Evolutionary conservation across 148 eudicot species (phyloP), one percentile per base, ranked within the genome.

Genomic region (Chenopodium berlandieri): DNA sequence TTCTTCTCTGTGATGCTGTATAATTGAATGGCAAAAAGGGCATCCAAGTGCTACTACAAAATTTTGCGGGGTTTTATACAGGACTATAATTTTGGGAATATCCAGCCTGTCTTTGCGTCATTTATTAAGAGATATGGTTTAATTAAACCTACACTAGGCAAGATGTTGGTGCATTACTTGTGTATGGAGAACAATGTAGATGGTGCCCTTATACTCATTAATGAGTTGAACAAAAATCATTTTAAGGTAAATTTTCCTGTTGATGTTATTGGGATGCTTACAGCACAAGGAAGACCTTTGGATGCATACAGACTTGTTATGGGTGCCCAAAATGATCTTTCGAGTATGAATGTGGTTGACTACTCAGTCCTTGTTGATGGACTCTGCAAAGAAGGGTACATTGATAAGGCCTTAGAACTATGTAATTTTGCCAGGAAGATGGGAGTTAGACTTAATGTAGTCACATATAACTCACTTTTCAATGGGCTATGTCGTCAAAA

Each of bases 401-500:
- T 96, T 48, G 86, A 86, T n/a, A 92, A 91, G 86, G 98, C 99
- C 50, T 78, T 96, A 76, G 85, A 88, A 86, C 78, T 96, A 20
- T 92, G 94, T 86, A 34, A 58, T 80, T 87, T 90, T 67, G 93
- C 90, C 9, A 85, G 88, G 80, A 89, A 88, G 68, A 89, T 78
- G 69, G 98, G 92, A 69, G 83, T 89, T 75, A 25, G 68, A n/a
- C 90, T 92, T 75, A 88, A 83, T 83, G 90, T 96, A 70, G 87
- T 94, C 50, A 84, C 91, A 3, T 96, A 94, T 83, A 92, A 96
- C 86, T 83, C 91, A 62, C 83, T 96, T 66, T 89, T 96, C 74
- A 89, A 92, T 79, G 98, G 94, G 50, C 84, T 96, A 76, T 94
- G 98, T 88, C 86, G 84, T 73, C 94, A 96, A 72, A 90, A 95